These are phyloP conservation scores for Lactuca saligna DNA, from an alignment of 129 eudicot species.

Conservation along the genomic window DNA sequence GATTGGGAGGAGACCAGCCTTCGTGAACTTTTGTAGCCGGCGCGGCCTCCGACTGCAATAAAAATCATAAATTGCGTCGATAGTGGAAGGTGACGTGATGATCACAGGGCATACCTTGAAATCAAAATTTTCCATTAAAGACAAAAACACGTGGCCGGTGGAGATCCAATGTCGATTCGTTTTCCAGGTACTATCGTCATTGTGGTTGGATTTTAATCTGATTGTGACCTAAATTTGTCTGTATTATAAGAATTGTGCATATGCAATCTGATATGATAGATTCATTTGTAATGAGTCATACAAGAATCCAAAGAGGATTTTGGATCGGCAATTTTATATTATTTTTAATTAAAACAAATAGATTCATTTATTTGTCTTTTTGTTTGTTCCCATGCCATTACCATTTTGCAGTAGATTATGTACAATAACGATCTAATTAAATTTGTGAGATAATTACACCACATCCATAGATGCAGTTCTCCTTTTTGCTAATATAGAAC, in stretches of 20 bases:
- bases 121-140: neutral
- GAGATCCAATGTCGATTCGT: slow-evolving; percentile 21
- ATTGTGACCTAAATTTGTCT: slow-evolving; percentile 23
- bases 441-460: neutral
- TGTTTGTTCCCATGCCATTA: neutral
- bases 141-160: slow-evolving; percentile 24
- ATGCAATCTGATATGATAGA: slow-evolving; percentile 4
- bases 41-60: neutral
- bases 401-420: neutral
- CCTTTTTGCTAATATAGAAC: neutral
- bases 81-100: neutral
- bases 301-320: slow-evolving; percentile 6
- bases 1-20: slow-evolving; percentile 3
- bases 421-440: neutral
- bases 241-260: slow-evolving; percentile 8
- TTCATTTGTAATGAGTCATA: neutral
- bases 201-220: slow-evolving; percentile 8
- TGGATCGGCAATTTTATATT: neutral
- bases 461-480: neutral
- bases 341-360: slow-evolving; percentile 2
- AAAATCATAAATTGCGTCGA: slow-evolving; percentile 1
- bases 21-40: neutral
- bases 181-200: slow-evolving; percentile 10
- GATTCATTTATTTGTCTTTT: slow-evolving; percentile 17
- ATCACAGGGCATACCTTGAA: neutral